Evolutionary conservation across 495 filamentous ascomycete species (phyloP), one percentile per base, ranked within the genome.

Genomic region (Bacidia gigantensis): DNA sequence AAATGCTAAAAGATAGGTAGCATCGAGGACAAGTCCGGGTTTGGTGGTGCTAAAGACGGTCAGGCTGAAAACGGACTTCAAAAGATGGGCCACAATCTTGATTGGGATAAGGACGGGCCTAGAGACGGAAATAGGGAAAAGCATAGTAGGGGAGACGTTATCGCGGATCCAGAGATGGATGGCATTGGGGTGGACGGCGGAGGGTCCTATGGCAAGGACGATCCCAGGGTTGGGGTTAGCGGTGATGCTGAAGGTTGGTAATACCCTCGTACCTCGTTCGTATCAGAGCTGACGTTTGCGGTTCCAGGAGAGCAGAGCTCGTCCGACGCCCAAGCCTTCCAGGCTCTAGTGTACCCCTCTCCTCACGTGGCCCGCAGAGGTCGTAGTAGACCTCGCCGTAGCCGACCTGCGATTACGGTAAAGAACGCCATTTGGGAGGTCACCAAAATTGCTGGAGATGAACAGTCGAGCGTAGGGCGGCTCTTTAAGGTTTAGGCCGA

Each of bases 61-160:
- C 29, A 51, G 49, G 29, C 32, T 51, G 49, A 51, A 51, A 11
- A 51, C 49, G 2, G 49, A 42, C 41, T 35, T 21, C 10, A 51
- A 7, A 12, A 42, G 3, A 51, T 41, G 29, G 49, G 23, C 5
- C 14, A 35, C 29, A 35, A 35, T 35, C 21, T 2, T 26, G 29
- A 26, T 49, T 7, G 21, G 46, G 46, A 20, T 49, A 25, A 49
- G 17, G 23, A 49, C 29, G 46, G 29, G n/a, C n/a, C n/a, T n/a
- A n/a, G n/a, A n/a, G n/a, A n/a, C n/a, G n/a, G n/a, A 17, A 3
- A 29, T 49, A 25, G 3, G 46, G 46, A 11, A 26, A 25, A 24
- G 46, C 2, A 49, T 7, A 5, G 21, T 12, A n/a, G 2, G 46
- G 46, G 2, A 49, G 29, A 35, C 14, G 29, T 35, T 35, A 35